Base-by-base conservation (phyloP, 257 asterid species). In the Solanum arcanum region DNA sequence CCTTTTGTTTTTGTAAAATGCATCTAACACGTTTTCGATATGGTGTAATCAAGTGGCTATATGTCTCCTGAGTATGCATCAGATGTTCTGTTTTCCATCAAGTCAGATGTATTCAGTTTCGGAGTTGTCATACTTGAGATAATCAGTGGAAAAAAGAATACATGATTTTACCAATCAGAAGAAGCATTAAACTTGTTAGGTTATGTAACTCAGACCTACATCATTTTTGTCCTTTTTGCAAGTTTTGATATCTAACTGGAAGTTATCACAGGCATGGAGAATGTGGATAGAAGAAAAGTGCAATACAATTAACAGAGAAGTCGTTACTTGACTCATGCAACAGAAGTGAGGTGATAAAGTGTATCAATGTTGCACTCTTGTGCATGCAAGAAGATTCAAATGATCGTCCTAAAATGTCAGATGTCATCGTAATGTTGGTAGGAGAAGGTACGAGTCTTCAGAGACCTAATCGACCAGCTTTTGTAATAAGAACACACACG, bases 21-120 rank as follows among this genome's bases (percentile, higher is more conserved):
- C 44, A 49, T 37, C 60, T 81, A 16, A 81, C 10, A 16, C 11
- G 20, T 81, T 15, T 3, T 46, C 12, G 7, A 29, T 21, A 12
- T 16, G 46, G 31, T 56, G 46, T 4, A 3, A 68, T 86, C 39
- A 16, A 89, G 91, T 62, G 87, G 91, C 4, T 89, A 83, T 84
- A 86, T 87, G 86, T 52, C 88, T 44, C 91, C 89, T 16, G 85
- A 89, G 47, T 89, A 87, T 85, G 91, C 89, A 69, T 6, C 39
- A 9, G 82, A 85, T 83, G 89, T 89, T 5, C 9, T 84, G 11
- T 84, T 84, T 83, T 87, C 91, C 9, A 60, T 77, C 21, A 87
- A 89, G 74, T 84, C 89, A 1, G 91, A 89, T 84, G 88, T 87
- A 56, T 89, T 84, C 56, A 87, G 88, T 56, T 87, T 89, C 86